Conservation (phyloP, 352 stramenopile species). For the Elongisporangium undulatum region DNA sequence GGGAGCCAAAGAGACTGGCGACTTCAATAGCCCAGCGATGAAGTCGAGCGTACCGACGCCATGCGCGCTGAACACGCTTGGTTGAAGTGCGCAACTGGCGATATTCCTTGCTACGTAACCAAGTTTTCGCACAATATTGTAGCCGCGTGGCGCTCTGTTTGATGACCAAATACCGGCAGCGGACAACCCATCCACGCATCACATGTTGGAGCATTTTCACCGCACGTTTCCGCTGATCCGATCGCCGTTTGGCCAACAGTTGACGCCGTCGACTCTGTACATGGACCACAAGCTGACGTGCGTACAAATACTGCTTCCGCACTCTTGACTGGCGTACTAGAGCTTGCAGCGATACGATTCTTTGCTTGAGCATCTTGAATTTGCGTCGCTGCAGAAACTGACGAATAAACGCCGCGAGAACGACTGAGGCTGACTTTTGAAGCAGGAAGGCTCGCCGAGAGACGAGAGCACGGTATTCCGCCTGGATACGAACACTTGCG, state of each 20-base stretch:
- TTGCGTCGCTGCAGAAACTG: constrained; percentile 59
- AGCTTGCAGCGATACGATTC: constrained; percentile 63
- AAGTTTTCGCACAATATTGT: constrained; percentile 54
- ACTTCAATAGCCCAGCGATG: constrained; percentile 40
- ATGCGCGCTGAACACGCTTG: constrained; percentile 35
- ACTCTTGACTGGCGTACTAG: constrained; percentile 45
- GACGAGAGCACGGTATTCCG: constrained; percentile 31
- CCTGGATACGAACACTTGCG: constrained; percentile 42
- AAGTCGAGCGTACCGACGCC: constrained; percentile 29
- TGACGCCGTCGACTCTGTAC: constrained; percentile 49
- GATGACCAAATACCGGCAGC: constrained; percentile 34
- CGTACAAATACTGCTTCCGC: constrained; percentile 17
- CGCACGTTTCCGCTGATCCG: constrained; percentile 18
- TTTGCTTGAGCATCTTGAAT: constrained; percentile 59
- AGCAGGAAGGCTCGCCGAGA: constrained; percentile 38
- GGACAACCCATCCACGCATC: constrained; percentile 41
- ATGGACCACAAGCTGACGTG: constrained; percentile 24
- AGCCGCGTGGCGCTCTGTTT: constrained; percentile 21
- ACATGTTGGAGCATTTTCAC: constrained; percentile 40
- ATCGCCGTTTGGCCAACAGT: constrained; percentile 15
- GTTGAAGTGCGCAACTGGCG: constrained; percentile 18
- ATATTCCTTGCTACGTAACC: constrained; percentile 45
- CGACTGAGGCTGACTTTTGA: constrained; percentile 48
- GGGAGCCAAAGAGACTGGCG: constrained; percentile 38
- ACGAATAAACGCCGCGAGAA: constrained; percentile 62